A percentile compares a stretch with the other conserved stretches of the same genome.
phyloP scores from a whole-genome alignment of 345 rosid species.

The Salix udensis region DNA sequence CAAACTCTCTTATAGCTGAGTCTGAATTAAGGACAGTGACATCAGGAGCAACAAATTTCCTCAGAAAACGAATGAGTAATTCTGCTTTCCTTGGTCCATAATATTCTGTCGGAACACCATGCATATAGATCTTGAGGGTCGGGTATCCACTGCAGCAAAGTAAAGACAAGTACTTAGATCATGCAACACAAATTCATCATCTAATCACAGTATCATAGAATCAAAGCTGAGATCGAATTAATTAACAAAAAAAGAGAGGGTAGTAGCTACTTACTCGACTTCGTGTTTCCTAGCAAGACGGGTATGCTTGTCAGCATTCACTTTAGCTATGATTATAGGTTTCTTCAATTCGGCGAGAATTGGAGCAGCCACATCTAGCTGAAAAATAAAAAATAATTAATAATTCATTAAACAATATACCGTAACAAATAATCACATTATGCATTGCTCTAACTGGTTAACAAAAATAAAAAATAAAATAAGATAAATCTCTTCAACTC shows the following conservation, averaged over 20 bases:
- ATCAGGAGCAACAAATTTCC: conserved; percentile 89
- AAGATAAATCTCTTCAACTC: neutral
- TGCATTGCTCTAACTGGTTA: neutral
- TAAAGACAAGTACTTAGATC: neutral
- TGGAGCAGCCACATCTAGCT: conserved; percentile 94
- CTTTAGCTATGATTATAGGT: conserved; percentile 80
- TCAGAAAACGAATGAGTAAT: conserved; percentile 69
- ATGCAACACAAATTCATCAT: neutral
- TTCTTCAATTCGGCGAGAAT: conserved; percentile 59
- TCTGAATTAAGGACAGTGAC: conserved; percentile 71
- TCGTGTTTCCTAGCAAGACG: conserved; percentile 68
- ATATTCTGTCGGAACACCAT: conserved; percentile 80
- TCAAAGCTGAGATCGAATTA: neutral
- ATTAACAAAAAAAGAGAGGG: neutral
- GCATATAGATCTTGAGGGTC: conserved; percentile 70
- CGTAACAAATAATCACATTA: neutral
- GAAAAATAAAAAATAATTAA: conserved; percentile 13
- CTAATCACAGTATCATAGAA: neutral
- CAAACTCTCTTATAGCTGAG: conserved; percentile 52
- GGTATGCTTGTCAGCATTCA: conserved; percentile 73
- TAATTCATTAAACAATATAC: neutral
- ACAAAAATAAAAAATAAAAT: neutral
- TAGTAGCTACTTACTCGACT: conserved; percentile 52
- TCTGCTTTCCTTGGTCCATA: conserved; percentile 88
- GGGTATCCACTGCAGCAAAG: conserved; percentile 67